Evolutionary conservation across 73 alveolate species (phyloP).

Genomic region (Effrenium voratum): DNA sequence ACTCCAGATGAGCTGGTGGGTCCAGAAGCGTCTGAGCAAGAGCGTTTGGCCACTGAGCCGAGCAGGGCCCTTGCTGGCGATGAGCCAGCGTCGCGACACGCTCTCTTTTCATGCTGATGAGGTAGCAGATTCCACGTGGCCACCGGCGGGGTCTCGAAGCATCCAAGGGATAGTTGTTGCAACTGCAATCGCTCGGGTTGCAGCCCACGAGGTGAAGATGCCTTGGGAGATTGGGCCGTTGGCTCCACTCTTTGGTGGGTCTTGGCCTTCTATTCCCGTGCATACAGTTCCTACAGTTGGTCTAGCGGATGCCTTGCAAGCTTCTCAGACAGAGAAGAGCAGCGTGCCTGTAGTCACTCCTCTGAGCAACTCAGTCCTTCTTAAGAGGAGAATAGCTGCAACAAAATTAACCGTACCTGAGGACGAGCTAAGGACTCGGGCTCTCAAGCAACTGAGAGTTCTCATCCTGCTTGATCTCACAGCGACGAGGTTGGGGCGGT

Average conservation of each 20-base stretch:
- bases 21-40: too few species aligned
- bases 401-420: background rate
- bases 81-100: too few species aligned
- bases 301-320: background rate
- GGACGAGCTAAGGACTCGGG: background rate
- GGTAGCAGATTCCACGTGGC: too few species aligned
- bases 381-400: background rate
- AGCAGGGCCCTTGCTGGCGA: too few species aligned
- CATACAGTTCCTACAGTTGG: background rate
- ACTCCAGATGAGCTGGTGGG: too few species aligned
- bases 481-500: background rate
- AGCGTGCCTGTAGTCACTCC: background rate
- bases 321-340: background rate
- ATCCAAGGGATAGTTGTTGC: too few species aligned
- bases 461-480: background rate
- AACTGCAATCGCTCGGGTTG: too few species aligned
- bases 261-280: too few species aligned
- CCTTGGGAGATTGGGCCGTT: background rate
- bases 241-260: background rate
- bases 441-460: background rate
- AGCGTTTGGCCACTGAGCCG: too few species aligned
- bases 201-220: too few species aligned
- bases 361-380: background rate
- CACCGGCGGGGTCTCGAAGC: too few species aligned
- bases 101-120: too few species aligned